phyloP scores from a whole-genome alignment of 805 yeast species.

The Yarrowia sp. region DNA sequence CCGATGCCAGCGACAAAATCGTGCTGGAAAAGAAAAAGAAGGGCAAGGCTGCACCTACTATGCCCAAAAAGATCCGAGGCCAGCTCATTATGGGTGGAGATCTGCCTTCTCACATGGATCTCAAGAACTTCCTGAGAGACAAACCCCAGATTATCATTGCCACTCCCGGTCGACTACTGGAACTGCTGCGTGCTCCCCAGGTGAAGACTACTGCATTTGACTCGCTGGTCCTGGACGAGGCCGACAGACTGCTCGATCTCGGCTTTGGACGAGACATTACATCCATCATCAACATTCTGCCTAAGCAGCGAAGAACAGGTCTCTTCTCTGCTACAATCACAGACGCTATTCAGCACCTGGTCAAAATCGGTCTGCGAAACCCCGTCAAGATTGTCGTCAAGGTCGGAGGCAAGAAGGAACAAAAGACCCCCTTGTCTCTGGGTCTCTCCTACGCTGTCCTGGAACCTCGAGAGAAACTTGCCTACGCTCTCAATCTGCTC shows the following conservation, averaged over 20 bases:
- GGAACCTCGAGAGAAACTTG: slow-evolving; percentile 66
- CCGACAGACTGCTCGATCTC: slow-evolving; percentile 82
- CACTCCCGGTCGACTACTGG: slow-evolving; percentile 82
- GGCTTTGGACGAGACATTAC: slow-evolving; percentile 83
- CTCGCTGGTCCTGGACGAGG: slow-evolving; percentile 85
- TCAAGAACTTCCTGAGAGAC: slow-evolving; percentile 59
- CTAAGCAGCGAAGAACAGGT: slow-evolving; percentile 93
- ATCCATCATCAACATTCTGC: slow-evolving; percentile 71
- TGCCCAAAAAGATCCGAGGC: slow-evolving; percentile 43
- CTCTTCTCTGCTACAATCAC: slow-evolving; percentile 92
- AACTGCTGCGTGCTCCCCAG: slow-evolving; percentile 64
- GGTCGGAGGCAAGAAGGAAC: slow-evolving; percentile 46
- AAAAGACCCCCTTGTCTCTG: slow-evolving; percentile 65
- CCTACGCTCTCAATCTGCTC: slow-evolving; percentile 62
- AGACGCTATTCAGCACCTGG: slow-evolving; percentile 77
- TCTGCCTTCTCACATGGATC: slow-evolving; percentile 65
- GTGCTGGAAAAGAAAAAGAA: slow-evolving; percentile 39
- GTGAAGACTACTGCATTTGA: slow-evolving; percentile 72
- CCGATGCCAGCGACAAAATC: slow-evolving; percentile 48
- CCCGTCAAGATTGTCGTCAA: slow-evolving; percentile 88
- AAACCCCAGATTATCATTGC: slow-evolving; percentile 88
- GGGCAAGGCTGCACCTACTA: slow-evolving; percentile 26
- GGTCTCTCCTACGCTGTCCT: slow-evolving; percentile 66
- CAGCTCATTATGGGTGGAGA: slow-evolving; percentile 55
- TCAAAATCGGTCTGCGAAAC: slow-evolving; percentile 88